Evolutionary conservation across 2,329 filamentous ascomycete species (phyloP).

Genomic region (Verticillium nonalfalfae): DNA sequence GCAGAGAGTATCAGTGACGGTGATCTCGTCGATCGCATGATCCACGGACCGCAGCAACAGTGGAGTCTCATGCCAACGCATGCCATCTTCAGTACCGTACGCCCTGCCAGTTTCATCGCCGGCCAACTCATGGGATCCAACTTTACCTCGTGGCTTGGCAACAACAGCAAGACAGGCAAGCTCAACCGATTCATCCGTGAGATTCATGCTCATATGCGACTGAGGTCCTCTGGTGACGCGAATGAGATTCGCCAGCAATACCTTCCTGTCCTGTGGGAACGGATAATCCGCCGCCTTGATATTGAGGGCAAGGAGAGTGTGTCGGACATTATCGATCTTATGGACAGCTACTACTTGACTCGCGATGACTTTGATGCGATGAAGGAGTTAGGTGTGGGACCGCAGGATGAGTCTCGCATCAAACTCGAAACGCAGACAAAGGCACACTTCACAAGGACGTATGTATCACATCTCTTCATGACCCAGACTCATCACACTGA

Average conservation of each 20-base stretch:
- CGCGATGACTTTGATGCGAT: constrained; percentile 93
- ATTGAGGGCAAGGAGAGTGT: constrained; percentile 77
- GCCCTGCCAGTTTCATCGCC: constrained; percentile 79
- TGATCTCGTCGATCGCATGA: constrained; percentile 94
- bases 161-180: constrained; percentile 81
- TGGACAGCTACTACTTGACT: constrained; percentile 96
- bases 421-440: constrained; percentile 84
- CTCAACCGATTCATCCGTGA: constrained; percentile 81
- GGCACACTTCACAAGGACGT: constrained; percentile 81
- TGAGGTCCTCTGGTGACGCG: constrained; percentile 82
- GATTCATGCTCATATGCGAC: constrained; percentile 94
- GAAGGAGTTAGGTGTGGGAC: constrained; percentile 82
- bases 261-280: constrained; percentile 79
- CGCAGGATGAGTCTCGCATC: constrained; percentile 68
- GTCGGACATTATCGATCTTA: constrained; percentile 78
- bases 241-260: constrained; percentile 95
- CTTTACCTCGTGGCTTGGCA: constrained; percentile 91
- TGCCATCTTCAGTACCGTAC: constrained; percentile 89
- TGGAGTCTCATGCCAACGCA: constrained; percentile 98
- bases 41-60: constrained; percentile 95
- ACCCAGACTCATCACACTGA: background rate
- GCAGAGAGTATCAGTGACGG: constrained; percentile 97
- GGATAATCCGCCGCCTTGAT: constrained; percentile 68
- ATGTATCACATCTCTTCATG: constrained; percentile 31
- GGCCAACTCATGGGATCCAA: constrained; percentile 68